These are phyloP conservation scores for Curvularia sp. DNA, from an alignment of 2,329 filamentous ascomycete species.

Conservation along the genomic window DNA sequence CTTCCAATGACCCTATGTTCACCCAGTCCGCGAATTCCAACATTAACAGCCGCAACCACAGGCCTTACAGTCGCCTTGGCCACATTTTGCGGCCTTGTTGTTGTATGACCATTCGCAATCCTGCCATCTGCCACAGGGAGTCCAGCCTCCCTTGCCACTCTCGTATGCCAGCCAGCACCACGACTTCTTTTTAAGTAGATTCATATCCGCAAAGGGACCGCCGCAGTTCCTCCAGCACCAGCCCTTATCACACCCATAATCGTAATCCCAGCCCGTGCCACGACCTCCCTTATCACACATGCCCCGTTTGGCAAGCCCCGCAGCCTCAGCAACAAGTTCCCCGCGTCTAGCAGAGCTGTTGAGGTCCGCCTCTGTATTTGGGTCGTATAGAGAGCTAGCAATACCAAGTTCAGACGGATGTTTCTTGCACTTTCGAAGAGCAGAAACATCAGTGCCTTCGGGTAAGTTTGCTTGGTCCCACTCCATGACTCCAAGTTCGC, in stretches of 20 bases:
- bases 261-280: neutral
- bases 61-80: neutral
- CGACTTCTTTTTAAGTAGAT: neutral
- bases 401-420: constrained; percentile 1
- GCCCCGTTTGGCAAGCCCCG: neutral
- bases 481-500: neutral
- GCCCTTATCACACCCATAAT: neutral
- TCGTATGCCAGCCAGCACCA: constrained; percentile 2
- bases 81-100: neutral
- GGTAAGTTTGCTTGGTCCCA: neutral
- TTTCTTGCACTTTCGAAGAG: constrained; percentile 1
- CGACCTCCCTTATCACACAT: neutral
- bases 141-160: neutral
- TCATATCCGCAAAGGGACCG: neutral
- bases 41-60: constrained; percentile 1
- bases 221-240: constrained; percentile 3
- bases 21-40: neutral
- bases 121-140: constrained; percentile 3
- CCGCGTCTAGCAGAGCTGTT: neutral
- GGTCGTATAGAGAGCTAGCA: neutral
- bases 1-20: neutral
- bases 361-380: neutral
- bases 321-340: neutral
- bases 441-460: neutral
- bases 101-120: constrained; percentile 4